phyloP scores from a whole-genome alignment of 2,329 filamentous ascomycete species.

The Chlorencoelia australis region DNA sequence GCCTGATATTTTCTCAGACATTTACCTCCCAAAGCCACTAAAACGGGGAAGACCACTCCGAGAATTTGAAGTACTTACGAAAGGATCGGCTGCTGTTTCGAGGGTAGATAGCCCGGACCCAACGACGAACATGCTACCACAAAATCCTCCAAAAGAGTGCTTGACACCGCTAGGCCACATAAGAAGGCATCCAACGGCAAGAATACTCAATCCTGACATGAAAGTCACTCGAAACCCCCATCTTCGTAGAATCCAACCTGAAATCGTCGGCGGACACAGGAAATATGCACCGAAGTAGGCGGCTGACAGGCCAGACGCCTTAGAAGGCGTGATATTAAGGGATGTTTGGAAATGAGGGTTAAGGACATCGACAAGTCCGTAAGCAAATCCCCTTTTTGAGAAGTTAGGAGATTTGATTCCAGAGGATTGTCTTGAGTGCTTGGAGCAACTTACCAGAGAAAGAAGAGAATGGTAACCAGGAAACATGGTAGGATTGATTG shows the following conservation, averaged over 20 bases:
- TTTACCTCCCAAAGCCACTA: no score
- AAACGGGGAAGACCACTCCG: no score
- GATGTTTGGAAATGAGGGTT: slow-evolving; percentile 34
- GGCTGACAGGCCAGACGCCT: slow-evolving; percentile 19
- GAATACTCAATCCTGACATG: slow-evolving; percentile 56
- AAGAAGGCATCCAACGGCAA: slow-evolving; percentile 50
- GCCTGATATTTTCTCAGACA: no score
- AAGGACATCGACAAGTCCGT: slow-evolving; percentile 35
- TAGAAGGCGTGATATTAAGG: slow-evolving; percentile 28
- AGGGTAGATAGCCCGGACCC: slow-evolving; percentile 64
- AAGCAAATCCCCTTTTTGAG: slow-evolving; percentile 31
- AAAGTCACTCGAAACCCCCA: slow-evolving; percentile 57
- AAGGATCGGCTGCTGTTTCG: slow-evolving; percentile 66
- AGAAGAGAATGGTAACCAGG: slow-evolving; percentile 39
- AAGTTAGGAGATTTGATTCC: neutral
- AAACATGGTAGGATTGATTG: slow-evolving; percentile 27
- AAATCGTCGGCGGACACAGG: slow-evolving; percentile 54
- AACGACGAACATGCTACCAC: slow-evolving; percentile 61
- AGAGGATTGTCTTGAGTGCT: neutral
- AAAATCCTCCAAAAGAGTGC: slow-evolving; percentile 64
- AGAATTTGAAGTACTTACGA: no score
- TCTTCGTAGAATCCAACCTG: slow-evolving; percentile 55
- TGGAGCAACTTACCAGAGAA: slow-evolving; percentile 39
- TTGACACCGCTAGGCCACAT: slow-evolving; percentile 48
- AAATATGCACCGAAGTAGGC: slow-evolving; percentile 48